A percentile compares a stretch with the other conserved stretches of the same genome.
These are phyloP conservation scores for Melastoma candidum DNA, from an alignment of 441 rosid species.

Conservation along the genomic window DNA sequence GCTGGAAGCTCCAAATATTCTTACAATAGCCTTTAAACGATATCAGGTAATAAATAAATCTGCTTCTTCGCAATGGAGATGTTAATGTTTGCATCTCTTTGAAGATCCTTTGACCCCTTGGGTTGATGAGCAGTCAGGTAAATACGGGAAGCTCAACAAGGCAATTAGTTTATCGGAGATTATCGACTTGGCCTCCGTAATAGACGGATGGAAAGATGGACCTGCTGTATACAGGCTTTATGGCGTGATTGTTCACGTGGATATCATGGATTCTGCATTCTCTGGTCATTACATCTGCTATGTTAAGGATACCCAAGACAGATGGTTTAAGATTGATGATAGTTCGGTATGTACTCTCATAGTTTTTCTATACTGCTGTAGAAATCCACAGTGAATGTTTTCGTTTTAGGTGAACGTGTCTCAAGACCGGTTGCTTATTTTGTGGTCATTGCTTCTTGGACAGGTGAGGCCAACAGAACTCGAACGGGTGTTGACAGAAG, in stretches of 20 bases:
- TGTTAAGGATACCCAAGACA: slow-evolving; percentile 61
- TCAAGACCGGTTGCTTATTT: no score
- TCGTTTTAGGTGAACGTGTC: not conserved
- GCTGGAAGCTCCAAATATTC: slow-evolving; percentile 90
- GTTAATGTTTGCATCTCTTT: slow-evolving; percentile 4
- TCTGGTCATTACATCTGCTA: slow-evolving; percentile 97
- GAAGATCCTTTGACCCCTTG: not conserved
- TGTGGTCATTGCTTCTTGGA: no score
- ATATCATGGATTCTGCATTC: slow-evolving; percentile 81
- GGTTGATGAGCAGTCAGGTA: slow-evolving; percentile 60
- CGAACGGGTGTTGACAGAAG: slow-evolving; percentile 31
- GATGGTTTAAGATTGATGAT: slow-evolving; percentile 30
- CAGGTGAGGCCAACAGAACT: slow-evolving; percentile 70
- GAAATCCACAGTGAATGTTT: not conserved
- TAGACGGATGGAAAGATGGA: slow-evolving; percentile 72
- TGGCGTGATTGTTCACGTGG: slow-evolving; percentile 95
- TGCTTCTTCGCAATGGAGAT: slow-evolving; percentile 4
- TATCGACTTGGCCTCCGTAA: slow-evolving; percentile 79
- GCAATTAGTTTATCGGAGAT: slow-evolving; percentile 72
- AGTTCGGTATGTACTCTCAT: slow-evolving; percentile 36
- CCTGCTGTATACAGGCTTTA: slow-evolving; percentile 79
- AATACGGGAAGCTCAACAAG: slow-evolving; percentile 92
- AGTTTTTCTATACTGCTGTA: slow-evolving; percentile 1
- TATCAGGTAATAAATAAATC: slow-evolving; percentile 55
- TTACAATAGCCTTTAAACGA: slow-evolving; percentile 88